These are phyloP conservation scores for Lactarius vividus DNA, from an alignment of 768 basidiomycete genomes.

Conservation along the genomic window DNA sequence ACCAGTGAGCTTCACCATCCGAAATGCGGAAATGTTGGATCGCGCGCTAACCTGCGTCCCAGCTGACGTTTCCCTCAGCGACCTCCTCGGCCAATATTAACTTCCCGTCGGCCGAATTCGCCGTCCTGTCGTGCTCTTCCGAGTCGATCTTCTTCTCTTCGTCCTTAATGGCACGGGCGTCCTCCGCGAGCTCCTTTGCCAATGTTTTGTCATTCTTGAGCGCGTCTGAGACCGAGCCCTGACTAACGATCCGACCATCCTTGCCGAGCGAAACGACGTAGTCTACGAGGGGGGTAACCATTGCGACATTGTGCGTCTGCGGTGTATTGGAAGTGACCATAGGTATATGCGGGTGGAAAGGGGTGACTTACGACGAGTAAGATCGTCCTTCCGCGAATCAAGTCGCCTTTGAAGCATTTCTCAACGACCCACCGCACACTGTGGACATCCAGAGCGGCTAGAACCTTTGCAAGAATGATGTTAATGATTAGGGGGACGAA, in stretches of 20 bases:
- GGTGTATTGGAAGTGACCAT: background rate
- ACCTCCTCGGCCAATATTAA: slow-evolving; percentile 67
- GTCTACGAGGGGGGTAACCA: slow-evolving; percentile 51
- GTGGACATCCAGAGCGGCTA: slow-evolving; percentile 37
- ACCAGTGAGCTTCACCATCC: slow-evolving; percentile 17
- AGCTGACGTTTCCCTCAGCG: slow-evolving; percentile 55
- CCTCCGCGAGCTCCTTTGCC: slow-evolving; percentile 31
- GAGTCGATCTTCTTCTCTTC: slow-evolving; percentile 32
- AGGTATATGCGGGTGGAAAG: background rate
- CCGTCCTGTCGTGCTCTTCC: slow-evolving; percentile 24
- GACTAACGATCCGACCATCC: slow-evolving; percentile 51
- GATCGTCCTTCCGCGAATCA: too few species aligned
- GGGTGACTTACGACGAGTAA: too few species aligned
- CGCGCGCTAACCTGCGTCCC: slow-evolving; percentile 39
- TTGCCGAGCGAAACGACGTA: slow-evolving; percentile 53
- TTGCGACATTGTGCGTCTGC: slow-evolving; percentile 53
- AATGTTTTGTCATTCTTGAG: slow-evolving; percentile 42
- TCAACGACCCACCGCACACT: too few species aligned
- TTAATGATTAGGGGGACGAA: background rate
- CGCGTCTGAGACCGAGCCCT: slow-evolving; percentile 49
- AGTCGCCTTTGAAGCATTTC: too few species aligned
- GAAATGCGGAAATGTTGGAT: background rate
- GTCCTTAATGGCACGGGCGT: slow-evolving; percentile 30
- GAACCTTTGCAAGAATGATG: slow-evolving; percentile 31
- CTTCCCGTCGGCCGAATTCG: slow-evolving; percentile 45